phyloP scores from a whole-genome alignment of 2,329 filamentous ascomycete genomes.

The Ophiosphaerella narmari region DNA sequence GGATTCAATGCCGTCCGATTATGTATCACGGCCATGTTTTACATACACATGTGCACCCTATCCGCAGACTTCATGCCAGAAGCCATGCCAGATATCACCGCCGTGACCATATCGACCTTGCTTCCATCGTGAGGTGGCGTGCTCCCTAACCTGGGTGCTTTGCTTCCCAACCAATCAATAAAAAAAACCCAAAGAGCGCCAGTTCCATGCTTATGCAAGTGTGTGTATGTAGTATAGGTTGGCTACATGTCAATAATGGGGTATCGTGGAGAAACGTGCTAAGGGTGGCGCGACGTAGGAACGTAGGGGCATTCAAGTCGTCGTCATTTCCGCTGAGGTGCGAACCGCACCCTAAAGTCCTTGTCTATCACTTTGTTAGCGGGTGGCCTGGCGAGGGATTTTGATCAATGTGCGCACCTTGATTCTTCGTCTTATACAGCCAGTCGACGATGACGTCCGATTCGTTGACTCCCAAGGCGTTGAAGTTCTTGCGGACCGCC shows the following conservation, averaged over 20 bases:
- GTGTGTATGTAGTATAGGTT: constrained; percentile 24
- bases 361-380: constrained; percentile 46
- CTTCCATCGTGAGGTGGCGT: neutral
- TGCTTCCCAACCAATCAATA: neutral
- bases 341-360: constrained; percentile 53
- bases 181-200: constrained; percentile 27
- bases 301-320: constrained; percentile 9
- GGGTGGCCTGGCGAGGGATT: neutral
- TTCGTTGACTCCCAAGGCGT: constrained; percentile 76
- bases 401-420: constrained; percentile 45
- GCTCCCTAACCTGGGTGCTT: constrained; percentile 1
- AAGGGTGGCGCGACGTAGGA: constrained; percentile 29
- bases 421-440: constrained; percentile 70
- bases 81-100: too few relatives aligned
- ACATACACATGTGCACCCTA: neutral
- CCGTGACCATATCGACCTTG: neutral
- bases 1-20: too few relatives aligned
- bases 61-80: neutral
- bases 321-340: constrained; percentile 42
- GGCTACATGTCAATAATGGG: constrained; percentile 29
- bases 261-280: constrained; percentile 42
- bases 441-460: constrained; percentile 82
- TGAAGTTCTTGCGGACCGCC: constrained; percentile 81
- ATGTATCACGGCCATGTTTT: neutral
- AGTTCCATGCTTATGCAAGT: constrained; percentile 37